Base-by-base conservation (phyloP, 2,329 filamentous ascomycete genomes). In the Bipolaris cookei region DNA sequence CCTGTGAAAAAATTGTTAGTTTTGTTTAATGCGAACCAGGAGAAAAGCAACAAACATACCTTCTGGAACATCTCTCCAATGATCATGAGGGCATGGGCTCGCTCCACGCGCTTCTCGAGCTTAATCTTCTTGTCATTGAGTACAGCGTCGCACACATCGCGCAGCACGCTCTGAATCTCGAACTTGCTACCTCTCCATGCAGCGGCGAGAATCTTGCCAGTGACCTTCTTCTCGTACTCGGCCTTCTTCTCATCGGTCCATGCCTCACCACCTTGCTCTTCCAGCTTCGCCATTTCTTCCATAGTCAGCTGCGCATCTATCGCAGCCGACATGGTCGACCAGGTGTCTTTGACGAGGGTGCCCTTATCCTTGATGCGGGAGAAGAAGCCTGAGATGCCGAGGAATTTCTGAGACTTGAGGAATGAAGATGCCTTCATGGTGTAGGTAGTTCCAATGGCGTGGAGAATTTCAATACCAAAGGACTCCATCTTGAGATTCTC, bases 401-500 rank as follows among this genome's bases (percentile, higher is more conserved):
- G 88, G 80, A 97, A 96, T 78, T 98, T 98, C 76, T 99, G 95
- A 47, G 90, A 94, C 76, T 97, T 96, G 64, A 99, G 84, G 72
- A 97, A 89, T 1, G 88, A 89, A 1, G 90, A 91, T 3, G 90
- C 91, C 79, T 98, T 98, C 76, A 88, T 87, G 25, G 95, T 79
- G 77, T 99, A 99, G 3, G 92, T 96, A 66, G 90, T 84, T 14
- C 95, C 95, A 69, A 99, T 96, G 43, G 95, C 93, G 77, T 98
- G 94, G 46, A 97, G 83, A 67, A 98, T 98, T 68, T 99, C 95
- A 39, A 99, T 84, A 49, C 95, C 95, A 69, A 99, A 99, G 0
- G 91, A 96, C 80, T 99, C 95, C 92, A 99, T 99, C 84, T 98
- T 99, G 68, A 99, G 83, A 74, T 98, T 96, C 81, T 99, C 95